These are phyloP conservation scores for Gillenia trifoliata DNA, from an alignment of 306 rosid genomes.

Conservation along the genomic window DNA sequence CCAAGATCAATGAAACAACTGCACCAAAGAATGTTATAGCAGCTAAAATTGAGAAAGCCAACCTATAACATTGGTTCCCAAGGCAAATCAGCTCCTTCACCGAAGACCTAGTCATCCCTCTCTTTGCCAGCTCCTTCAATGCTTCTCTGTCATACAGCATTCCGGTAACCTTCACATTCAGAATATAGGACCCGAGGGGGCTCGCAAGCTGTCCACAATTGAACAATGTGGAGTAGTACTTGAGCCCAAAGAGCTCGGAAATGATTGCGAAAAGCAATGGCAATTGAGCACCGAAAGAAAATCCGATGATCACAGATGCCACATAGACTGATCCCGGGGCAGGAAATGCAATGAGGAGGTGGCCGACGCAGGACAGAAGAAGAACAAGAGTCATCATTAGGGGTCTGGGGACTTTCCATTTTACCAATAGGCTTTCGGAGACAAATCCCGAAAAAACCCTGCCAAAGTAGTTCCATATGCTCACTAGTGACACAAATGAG, in stretches of 20 bases:
- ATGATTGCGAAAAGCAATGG: conserved; percentile 42
- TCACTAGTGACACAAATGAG: conserved; percentile 36
- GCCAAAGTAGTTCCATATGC: conserved; percentile 61
- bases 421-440: conserved; percentile 30
- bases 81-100: conserved; percentile 38
- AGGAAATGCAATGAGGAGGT: conserved; percentile 41
- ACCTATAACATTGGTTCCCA: conserved; percentile 26
- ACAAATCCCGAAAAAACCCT: conserved; percentile 43
- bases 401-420: conserved; percentile 33
- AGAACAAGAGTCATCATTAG: conserved; percentile 37
- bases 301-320: conserved; percentile 41
- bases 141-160: conserved; percentile 36
- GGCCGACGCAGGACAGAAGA: conserved; percentile 32
- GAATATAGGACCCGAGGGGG: conserved; percentile 41
- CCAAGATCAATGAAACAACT: conserved; percentile 21
- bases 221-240: conserved; percentile 43
- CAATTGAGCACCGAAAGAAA: conserved; percentile 45
- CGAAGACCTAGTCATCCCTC: conserved; percentile 14
- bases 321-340: conserved; percentile 28
- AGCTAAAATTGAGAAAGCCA: conserved; percentile 32
- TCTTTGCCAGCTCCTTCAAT: conserved; percentile 17
- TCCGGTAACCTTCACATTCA: conserved; percentile 42
- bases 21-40: conserved; percentile 33
- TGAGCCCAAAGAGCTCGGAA: conserved; percentile 50
- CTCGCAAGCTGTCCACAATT: conserved; percentile 43